Base-by-base conservation (phyloP, 768 basidiomycete genomes). In the Mrakia blollopis region DNA sequence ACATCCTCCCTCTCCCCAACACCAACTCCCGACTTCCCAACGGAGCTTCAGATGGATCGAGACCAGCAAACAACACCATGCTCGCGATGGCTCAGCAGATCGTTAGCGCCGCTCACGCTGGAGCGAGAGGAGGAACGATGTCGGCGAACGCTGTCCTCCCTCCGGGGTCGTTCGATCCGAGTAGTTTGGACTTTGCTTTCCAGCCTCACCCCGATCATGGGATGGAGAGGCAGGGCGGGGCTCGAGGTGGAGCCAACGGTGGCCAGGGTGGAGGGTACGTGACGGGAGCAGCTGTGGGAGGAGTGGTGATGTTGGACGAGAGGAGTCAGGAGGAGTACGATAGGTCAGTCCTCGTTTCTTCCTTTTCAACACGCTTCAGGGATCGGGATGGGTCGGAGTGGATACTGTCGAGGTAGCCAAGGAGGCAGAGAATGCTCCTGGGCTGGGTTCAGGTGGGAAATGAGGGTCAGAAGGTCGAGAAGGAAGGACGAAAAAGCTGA, bases 51-150 rank as follows among this genome's bases (percentile, higher is more conserved):
- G 67, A 50, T 71, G 71, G 71, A 13, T 32, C 54, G 50, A 39
- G 68, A 41, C 74, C 74, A 86, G 89, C 85, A 87, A 88, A 75
- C 86, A 77, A 77, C 65, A 69, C 88, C 11, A 89, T 90, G 88
- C 89, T 89, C 80, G 86, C 88, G 72, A 88, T 89, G 78, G 90
- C 90, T 50, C 89, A 90, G 80, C 88, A 89, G 83, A 89, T 90
- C 44, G 83, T 84, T 30, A 80, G 77, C 60, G 83, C 83, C 39
- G 83, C 83, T 8, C 82, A 82, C 72, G 81, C 82, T 35, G 82
- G 81, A 8, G 82, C 81, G 80, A 80, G 83, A 21, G 75, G 82
- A 37, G 81, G 81, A 23, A 77, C 63, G 35, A 57, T 65, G 32
- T 47, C 63, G 28, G 71, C 76, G 30, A 73, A 73, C 18, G 72